Base-by-base conservation (phyloP, 2,329 filamentous ascomycete species). In the Fusarium illudens region DNA sequence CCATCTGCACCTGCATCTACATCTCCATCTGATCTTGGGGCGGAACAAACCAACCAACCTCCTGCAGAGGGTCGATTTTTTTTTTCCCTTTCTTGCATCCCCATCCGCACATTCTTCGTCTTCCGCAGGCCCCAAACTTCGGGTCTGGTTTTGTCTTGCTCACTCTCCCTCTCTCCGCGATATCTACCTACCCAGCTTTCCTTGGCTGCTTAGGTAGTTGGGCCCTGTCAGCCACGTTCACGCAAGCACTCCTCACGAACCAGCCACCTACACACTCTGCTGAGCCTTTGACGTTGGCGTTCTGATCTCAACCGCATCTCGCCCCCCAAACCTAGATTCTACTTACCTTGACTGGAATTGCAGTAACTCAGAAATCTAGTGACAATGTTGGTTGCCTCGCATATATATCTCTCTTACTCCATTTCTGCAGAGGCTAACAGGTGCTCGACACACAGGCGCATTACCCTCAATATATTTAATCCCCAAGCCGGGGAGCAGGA, bases 381-480 rank as follows among this genome's bases (percentile, higher is more conserved):
- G 50, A 73, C 48, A 54, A 74, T 74, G 72, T 74, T 61, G 60
- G 72, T 58, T 17, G 30, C 36, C 20, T 30, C 33, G 15, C 44
- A 34, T n/a, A n/a, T 27, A n/a, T 39, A 33, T 46, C 32, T 61
- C 46, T n/a, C 15, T 62, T 48, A 54, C 57, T 49, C 67, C 42
- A 69, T 66, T 44, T 37, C 37, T 34, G 30, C 30, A 30, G 30
- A 57, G 61, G 55, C 69, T 72, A 58, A 74, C 70, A 36, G n/a
- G 20, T 49, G 29, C 39, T 51, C 8, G 46, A 34, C 58, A 30
- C 53, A 60, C 64, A 97, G 93, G 94, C 92, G 90, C 80, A 91
- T 97, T 81, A 96, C 93, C 54, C 89, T 97, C 79, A 93, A 88
- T 79, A 92, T 97, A 77, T 91, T 91, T 76, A 91, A 91, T 70